Percentiles rank a stretch among this genome's conserved stretches.
Conservation (phyloP, 495 filamentous ascomycete species). For the Hypoxylon crocopeplum region DNA sequence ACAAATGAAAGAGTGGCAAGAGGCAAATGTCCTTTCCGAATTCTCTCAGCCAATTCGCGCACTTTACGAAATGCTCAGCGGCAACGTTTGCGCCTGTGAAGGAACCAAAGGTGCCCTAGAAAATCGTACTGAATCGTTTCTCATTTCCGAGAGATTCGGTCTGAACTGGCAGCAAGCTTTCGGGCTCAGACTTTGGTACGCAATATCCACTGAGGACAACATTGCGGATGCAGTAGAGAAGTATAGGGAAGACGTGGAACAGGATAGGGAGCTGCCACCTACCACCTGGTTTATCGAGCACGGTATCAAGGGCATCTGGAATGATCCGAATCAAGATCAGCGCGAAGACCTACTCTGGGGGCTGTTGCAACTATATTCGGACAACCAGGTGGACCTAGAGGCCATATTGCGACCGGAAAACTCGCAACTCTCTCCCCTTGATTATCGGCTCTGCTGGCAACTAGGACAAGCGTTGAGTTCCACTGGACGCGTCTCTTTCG, state of each 20-base stretch:
- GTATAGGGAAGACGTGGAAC: slow-evolving; percentile 71
- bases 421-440: slow-evolving; percentile 69
- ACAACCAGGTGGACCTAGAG: slow-evolving; percentile 56
- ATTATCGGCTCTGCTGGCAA: slow-evolving; percentile 82
- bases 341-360: slow-evolving; percentile 85
- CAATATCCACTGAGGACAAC: slow-evolving; percentile 67
- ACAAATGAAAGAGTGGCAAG: slow-evolving; percentile 85
- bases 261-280: slow-evolving; percentile 67
- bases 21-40: slow-evolving; percentile 80
- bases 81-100: slow-evolving; percentile 80
- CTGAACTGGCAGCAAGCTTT: slow-evolving; percentile 94
- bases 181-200: slow-evolving; percentile 88
- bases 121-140: slow-evolving; percentile 76
- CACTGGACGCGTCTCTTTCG: slow-evolving; percentile 51
- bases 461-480: slow-evolving; percentile 65
- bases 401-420: slow-evolving; percentile 62
- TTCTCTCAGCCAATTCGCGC: slow-evolving; percentile 85
- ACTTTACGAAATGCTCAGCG: slow-evolving; percentile 86
- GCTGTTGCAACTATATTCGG: slow-evolving; percentile 78
- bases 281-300: slow-evolving; percentile 65
- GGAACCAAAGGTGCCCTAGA: slow-evolving; percentile 76
- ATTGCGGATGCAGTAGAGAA: slow-evolving; percentile 72
- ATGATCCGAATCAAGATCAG: slow-evolving; percentile 56
- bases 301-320: slow-evolving; percentile 52
- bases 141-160: slow-evolving; percentile 78